Percentiles rank a stretch among this genome's conserved stretches.
These are phyloP conservation scores for Aspergillus panamensis DNA, from an alignment of 495 filamentous ascomycete species.

Conservation along the genomic window DNA sequence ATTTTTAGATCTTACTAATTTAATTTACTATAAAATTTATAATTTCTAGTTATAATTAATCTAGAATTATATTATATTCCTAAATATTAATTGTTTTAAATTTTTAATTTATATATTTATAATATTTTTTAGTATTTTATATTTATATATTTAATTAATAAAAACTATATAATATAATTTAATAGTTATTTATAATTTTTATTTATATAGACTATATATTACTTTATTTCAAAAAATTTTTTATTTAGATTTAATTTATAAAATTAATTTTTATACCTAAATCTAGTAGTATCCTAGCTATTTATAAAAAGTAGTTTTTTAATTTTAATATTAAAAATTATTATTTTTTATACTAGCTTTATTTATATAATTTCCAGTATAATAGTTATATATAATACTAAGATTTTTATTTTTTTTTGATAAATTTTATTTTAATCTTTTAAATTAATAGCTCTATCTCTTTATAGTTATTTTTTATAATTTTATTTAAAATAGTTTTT, in stretches of 20 bases:
- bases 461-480: background rate
- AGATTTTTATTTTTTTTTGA: background rate
- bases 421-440: background rate
- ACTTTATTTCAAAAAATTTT: constrained; percentile 4
- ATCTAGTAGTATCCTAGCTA: background rate
- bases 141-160: too few species aligned
- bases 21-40: background rate
- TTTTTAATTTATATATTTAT: background rate
- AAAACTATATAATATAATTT: too few species aligned
- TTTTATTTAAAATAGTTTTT: constrained; percentile 2
- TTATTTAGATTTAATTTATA: constrained; percentile 9
- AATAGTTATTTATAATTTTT: too few species aligned
- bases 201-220: too few species aligned
- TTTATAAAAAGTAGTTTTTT: background rate
- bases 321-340: constrained; percentile 7
- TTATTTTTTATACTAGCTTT: background rate
- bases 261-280: background rate
- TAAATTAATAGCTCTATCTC: background rate
- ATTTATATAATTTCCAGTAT: constrained; percentile 2
- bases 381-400: constrained; percentile 7
- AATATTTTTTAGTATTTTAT: too few species aligned
- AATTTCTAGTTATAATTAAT: background rate
- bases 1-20: background rate
- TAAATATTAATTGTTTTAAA: background rate
- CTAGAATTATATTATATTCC: background rate